Percentiles rank a stretch among this genome's conserved stretches.
Evolutionary conservation across 495 filamentous ascomycete genomes (phyloP).

Genomic region (Xylona heveae): DNA sequence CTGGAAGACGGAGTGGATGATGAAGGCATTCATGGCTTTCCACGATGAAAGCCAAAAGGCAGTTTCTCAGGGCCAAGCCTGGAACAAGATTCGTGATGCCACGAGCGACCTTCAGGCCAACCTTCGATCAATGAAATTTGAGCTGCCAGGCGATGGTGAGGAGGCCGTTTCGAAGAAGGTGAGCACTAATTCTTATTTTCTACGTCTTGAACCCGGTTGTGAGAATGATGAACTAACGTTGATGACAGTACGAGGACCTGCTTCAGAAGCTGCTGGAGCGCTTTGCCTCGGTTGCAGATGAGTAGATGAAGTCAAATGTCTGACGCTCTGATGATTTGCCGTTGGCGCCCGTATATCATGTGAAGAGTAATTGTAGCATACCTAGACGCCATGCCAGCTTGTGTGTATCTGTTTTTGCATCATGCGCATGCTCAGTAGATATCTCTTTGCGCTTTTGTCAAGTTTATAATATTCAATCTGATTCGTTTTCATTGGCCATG

Average conservation of each 20-base stretch:
- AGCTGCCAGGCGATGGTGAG: conserved; percentile 62
- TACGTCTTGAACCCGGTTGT: conserved; percentile 5
- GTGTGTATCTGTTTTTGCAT: too few relatives aligned
- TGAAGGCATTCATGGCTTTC: conserved; percentile 96
- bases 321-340: background rate
- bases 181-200: conserved; percentile 8
- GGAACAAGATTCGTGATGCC: conserved; percentile 79
- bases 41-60: conserved; percentile 96
- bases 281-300: conserved; percentile 83
- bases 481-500: too few relatives aligned
- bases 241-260: conserved; percentile 62
- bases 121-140: conserved; percentile 87
- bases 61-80: conserved; percentile 67
- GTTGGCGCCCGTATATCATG: background rate
- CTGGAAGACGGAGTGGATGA: conserved; percentile 99
- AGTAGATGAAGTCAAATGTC: conserved; percentile 43
- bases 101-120: conserved; percentile 68
- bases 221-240: conserved; percentile 4
- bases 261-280: conserved; percentile 83
- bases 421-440: too few relatives aligned
- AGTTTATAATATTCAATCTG: too few relatives aligned
- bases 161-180: conserved; percentile 60
- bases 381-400: too few relatives aligned
- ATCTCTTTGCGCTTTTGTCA: too few relatives aligned
- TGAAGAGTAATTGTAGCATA: background rate